Percentiles rank a stretch among this genome's conserved stretches.
Evolutionary conservation across 2,329 filamentous ascomycete species (phyloP).

Genomic region (Aureobasidium sp.): DNA sequence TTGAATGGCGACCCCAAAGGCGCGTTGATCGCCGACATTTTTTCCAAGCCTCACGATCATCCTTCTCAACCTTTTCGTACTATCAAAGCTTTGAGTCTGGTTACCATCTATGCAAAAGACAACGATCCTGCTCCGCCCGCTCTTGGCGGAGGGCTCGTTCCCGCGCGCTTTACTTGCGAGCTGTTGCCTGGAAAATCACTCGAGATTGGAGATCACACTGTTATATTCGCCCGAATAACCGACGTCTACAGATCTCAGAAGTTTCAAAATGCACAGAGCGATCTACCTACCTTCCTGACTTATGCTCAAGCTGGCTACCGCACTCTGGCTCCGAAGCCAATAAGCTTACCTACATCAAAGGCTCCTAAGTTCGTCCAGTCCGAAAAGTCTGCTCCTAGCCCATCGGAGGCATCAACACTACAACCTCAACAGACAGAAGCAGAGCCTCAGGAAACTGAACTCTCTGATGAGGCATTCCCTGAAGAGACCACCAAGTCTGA

Average conservation of each 20-base stretch:
- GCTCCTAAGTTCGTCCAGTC: background rate
- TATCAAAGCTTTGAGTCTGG: background rate
- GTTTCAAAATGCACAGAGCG: background rate
- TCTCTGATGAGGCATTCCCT: background rate
- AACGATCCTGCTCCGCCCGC: background rate
- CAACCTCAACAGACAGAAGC: background rate
- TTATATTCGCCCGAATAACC: constrained; percentile 39
- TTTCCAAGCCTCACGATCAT: constrained; percentile 25
- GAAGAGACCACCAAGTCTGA: background rate
- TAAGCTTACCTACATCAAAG: background rate
- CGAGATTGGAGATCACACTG: constrained; percentile 40
- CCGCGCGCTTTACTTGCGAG: constrained; percentile 30
- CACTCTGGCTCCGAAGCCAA: background rate
- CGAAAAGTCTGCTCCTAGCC: background rate
- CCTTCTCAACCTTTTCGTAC: constrained; percentile 21
- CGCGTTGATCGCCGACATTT: constrained; percentile 28
- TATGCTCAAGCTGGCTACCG: background rate
- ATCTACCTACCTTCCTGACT: background rate
- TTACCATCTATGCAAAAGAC: background rate
- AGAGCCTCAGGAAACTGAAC: background rate
- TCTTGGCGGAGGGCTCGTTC: constrained; percentile 4
- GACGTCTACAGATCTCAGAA: background rate
- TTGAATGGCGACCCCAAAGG: constrained; percentile 30
- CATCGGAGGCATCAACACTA: background rate
- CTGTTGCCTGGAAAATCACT: constrained; percentile 33